Conservation (phyloP, 176 grass and related monocot genomes). For the Ensete ventricosum region DNA sequence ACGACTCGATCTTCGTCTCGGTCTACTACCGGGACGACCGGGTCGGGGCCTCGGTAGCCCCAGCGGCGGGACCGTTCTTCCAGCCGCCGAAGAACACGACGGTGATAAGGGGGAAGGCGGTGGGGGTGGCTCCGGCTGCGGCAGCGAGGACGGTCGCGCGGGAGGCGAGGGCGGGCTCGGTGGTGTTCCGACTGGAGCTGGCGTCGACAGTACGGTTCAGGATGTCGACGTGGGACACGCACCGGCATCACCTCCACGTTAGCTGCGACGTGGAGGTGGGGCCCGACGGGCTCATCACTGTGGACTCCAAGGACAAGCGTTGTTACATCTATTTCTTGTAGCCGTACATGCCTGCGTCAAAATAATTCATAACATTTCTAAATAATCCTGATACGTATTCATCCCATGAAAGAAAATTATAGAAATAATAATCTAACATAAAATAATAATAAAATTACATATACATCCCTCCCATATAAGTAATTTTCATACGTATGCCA, state of each 20-base stretch:
- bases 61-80: constrained; percentile 37
- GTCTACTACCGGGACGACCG: constrained; percentile 40
- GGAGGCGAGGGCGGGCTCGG: constrained; percentile 22
- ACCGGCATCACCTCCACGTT: constrained; percentile 47
- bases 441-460: too few species aligned
- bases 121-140: constrained; percentile 3
- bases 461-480: too few species aligned
- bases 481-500: too few species aligned
- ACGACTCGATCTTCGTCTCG: constrained; percentile 35
- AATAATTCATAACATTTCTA: too few species aligned
- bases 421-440: too few species aligned
- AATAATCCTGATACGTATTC: too few species aligned
- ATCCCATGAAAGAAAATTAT: too few species aligned
- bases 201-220: constrained; percentile 42
- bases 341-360: too few species aligned
- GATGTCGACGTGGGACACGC: constrained; percentile 52
- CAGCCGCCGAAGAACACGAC: constrained; percentile 50
- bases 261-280: constrained; percentile 51
- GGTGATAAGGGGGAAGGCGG: constrained; percentile 23
- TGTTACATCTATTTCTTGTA: constrained; percentile 66
- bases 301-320: constrained; percentile 33
- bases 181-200: constrained; percentile 45
- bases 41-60: constrained; percentile 24
- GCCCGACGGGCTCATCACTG: constrained; percentile 40
- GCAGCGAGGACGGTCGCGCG: constrained; percentile 15